Base-by-base conservation (phyloP, 83 land plant genomes). In the Diphasiastrum complanatum region DNA sequence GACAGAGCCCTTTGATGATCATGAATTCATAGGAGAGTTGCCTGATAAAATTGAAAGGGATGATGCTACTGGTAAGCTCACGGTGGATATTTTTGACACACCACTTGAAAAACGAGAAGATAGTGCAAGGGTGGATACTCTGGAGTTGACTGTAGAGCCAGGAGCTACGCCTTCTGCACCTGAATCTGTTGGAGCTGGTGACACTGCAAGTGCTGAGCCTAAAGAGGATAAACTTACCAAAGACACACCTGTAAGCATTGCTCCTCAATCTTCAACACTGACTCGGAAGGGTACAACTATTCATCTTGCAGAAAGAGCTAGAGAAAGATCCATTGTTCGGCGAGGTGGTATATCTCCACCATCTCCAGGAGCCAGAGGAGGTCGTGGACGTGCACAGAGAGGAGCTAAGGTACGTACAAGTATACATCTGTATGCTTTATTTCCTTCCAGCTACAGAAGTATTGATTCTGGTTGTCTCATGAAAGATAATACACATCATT, bases 231-330 rank as follows among this genome's bases (percentile, higher is more conserved):
- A n/a, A n/a, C n/a, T n/a, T n/a, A n/a, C n/a, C n/a, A n/a, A n/a
- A n/a, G n/a, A n/a, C n/a, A n/a, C n/a, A n/a, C n/a, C n/a, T n/a
- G n/a, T n/a, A n/a, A n/a, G n/a, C n/a, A n/a, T n/a, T n/a, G n/a
- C n/a, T n/a, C n/a, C n/a, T n/a, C n/a, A n/a, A n/a, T n/a, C n/a
- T 41, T 41, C 12, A 41, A 18, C n/a, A 33, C 62, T 35, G 45
- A 10, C 74, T 23, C 57, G 52, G 2, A 41, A 40, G 32, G 52
- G 73, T 45, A 63, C 49, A 29, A 63, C 74, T 5, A 55, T 64
- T n/a, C 45, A 63, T 33, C 35, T 64, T 52, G 69, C 60, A 4
- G 74, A 71, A 29, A 68, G 61, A 49, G 69, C 74, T 2, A 71
- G 45, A 46, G 74, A 71, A 37, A 64, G 74, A 37, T 37, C 69